phyloP scores from a whole-genome alignment of 257 asterid genomes.

The Lycium barbarum region DNA sequence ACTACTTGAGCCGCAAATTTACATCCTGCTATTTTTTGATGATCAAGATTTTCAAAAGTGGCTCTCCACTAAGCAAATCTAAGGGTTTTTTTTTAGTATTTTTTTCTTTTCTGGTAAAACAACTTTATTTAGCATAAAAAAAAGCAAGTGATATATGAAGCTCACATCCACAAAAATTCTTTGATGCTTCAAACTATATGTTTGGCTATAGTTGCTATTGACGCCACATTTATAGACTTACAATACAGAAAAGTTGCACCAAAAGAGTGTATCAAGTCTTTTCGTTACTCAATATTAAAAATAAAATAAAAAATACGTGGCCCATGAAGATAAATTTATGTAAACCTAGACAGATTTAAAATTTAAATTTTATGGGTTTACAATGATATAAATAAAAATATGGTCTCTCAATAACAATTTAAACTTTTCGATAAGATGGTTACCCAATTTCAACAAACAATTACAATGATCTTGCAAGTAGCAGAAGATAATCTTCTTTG shows the following conservation, averaged over 20 bases:
- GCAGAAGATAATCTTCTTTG: neutral
- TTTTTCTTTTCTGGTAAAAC: slow-evolving; percentile 23
- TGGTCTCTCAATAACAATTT: neutral
- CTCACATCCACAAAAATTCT: neutral
- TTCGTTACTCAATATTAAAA: too few species aligned
- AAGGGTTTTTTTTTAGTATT: neutral
- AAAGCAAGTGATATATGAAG: neutral
- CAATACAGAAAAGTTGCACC: neutral
- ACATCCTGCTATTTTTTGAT: neutral
- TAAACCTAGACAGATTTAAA: too few species aligned
- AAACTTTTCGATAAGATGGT: neutral
- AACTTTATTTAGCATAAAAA: neutral
- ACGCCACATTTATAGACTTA: neutral
- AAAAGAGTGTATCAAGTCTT: neutral
- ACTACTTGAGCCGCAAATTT: slow-evolving; percentile 19
- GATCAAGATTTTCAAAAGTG: neutral
- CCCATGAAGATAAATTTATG: neutral
- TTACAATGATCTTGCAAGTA: neutral
- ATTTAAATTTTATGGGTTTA: too few species aligned
- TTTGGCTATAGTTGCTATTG: neutral
- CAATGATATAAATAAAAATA: neutral
- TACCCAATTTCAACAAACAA: neutral
- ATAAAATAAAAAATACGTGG: slow-evolving; percentile 1
- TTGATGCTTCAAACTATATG: slow-evolving; percentile 5
- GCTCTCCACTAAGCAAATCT: slow-evolving; percentile 16